phyloP scores from a whole-genome alignment of 2,329 filamentous ascomycete genomes.

The Aspergillus amoenus region DNA sequence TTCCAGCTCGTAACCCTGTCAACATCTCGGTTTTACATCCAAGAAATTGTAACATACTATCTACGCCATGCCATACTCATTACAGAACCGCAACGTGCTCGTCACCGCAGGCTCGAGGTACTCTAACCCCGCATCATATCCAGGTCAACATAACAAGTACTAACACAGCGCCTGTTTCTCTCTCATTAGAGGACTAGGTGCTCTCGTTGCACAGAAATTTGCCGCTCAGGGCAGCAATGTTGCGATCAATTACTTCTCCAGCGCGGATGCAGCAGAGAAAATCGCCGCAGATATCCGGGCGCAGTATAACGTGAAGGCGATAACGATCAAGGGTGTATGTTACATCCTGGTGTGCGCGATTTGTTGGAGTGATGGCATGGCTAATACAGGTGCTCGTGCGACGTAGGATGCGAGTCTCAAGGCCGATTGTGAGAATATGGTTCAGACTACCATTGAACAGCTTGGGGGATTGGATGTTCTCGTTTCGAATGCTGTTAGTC shows the following conservation, averaged over 20 bases:
- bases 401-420: conserved; percentile 60
- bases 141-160: not conserved
- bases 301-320: conserved; percentile 52
- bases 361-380: not conserved
- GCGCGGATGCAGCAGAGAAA: conserved; percentile 58
- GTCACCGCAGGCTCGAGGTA: conserved; percentile 10
- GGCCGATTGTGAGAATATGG: conserved; percentile 58
- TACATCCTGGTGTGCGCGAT: not conserved
- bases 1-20: not conserved
- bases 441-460: conserved; percentile 58
- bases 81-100: conserved; percentile 10
- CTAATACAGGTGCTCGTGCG: conserved; percentile 1
- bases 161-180: not conserved
- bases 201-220: conserved; percentile 65
- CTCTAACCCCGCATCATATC: not conserved
- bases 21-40: not conserved
- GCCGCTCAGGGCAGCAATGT: conserved; percentile 67
- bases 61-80: conserved; percentile 10
- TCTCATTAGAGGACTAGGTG: conserved; percentile 65
- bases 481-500: conserved; percentile 68
- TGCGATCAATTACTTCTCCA: conserved; percentile 71
- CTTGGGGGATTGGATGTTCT: conserved; percentile 74
- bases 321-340: conserved; percentile 61
- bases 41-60: not conserved
- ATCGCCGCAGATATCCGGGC: conserved; percentile 57